Percentiles rank a stretch among this genome's conserved stretches.
Conservation (phyloP, 2,329 filamentous ascomycete species). For the Penicillium sp. region DNA sequence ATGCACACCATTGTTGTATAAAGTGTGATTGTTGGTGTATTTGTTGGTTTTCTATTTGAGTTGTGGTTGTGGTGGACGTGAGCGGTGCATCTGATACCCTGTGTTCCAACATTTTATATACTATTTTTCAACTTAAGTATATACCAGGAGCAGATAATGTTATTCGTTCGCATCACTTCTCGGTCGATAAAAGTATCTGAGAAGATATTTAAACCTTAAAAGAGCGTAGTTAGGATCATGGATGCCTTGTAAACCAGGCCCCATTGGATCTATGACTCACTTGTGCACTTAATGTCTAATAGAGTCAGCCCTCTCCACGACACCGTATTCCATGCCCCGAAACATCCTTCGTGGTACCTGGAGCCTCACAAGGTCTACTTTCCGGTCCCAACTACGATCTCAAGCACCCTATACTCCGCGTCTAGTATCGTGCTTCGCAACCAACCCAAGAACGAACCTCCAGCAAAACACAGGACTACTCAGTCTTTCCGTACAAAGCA, state of each 20-base stretch:
- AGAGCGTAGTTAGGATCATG: background rate
- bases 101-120: constrained; percentile 24
- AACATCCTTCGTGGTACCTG: background rate
- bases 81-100: constrained; percentile 18
- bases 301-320: background rate
- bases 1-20: constrained; percentile 11
- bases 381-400: background rate
- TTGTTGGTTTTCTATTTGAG: background rate
- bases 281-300: constrained; percentile 1
- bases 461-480: background rate
- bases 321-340: background rate
- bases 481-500: background rate
- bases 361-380: constrained; percentile 3
- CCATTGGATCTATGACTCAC: background rate
- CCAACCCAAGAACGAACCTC: background rate
- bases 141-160: constrained; percentile 31
- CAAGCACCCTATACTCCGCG: background rate
- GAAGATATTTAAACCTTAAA: background rate
- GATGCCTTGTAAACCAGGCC: constrained; percentile 10
- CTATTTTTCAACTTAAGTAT: constrained; percentile 26
- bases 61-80: background rate
- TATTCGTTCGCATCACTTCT: background rate
- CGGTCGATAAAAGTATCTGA: background rate
- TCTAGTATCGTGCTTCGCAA: background rate
- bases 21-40: background rate